These are phyloP conservation scores for Somion occarium DNA, from an alignment of 1,284 basidiomycete genomes.

Conservation along the genomic window DNA sequence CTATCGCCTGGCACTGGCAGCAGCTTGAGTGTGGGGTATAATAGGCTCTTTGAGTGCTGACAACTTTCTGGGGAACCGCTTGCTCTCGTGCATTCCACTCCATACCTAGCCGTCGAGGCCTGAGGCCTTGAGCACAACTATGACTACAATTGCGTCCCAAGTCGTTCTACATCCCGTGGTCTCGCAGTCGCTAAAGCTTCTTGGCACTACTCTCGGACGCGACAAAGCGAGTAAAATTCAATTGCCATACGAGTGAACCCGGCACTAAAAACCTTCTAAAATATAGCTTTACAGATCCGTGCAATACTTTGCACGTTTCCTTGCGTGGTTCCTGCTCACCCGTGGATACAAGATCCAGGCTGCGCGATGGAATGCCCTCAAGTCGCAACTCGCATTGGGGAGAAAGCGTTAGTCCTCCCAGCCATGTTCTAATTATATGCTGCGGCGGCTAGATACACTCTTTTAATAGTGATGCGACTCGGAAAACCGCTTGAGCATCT, in stretches of 20 bases:
- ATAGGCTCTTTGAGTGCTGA: slow-evolving; percentile 4
- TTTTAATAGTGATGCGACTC: slow-evolving; percentile 74
- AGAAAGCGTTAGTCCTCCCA: slow-evolving; percentile 63
- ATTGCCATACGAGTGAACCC: not conserved
- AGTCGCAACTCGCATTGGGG: slow-evolving; percentile 71
- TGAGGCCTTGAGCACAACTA: slow-evolving; percentile 28
- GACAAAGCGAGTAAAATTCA: slow-evolving; percentile 74
- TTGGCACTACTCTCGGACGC: slow-evolving; percentile 78
- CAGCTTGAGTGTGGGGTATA: slow-evolving; percentile 8
- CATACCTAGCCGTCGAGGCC: slow-evolving; percentile 6
- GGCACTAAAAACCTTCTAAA: not conserved
- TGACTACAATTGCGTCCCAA: slow-evolving; percentile 69
- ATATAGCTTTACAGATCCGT: slow-evolving; percentile 80
- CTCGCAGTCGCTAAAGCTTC: slow-evolving; percentile 72
- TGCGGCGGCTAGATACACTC: not conserved
- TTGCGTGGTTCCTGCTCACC: slow-evolving; percentile 76
- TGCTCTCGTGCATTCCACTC: not conserved
- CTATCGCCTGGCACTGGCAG: not conserved
- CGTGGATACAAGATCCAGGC: slow-evolving; percentile 64
- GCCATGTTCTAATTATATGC: not conserved
- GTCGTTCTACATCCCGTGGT: slow-evolving; percentile 81
- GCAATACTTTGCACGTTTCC: slow-evolving; percentile 90
- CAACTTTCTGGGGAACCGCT: slow-evolving; percentile 3
- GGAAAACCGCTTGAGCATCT: slow-evolving; percentile 95
- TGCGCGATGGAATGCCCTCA: slow-evolving; percentile 74